phyloP scores from a whole-genome alignment of 2,329 filamentous ascomycete genomes.

The Xylaria sp. region DNA sequence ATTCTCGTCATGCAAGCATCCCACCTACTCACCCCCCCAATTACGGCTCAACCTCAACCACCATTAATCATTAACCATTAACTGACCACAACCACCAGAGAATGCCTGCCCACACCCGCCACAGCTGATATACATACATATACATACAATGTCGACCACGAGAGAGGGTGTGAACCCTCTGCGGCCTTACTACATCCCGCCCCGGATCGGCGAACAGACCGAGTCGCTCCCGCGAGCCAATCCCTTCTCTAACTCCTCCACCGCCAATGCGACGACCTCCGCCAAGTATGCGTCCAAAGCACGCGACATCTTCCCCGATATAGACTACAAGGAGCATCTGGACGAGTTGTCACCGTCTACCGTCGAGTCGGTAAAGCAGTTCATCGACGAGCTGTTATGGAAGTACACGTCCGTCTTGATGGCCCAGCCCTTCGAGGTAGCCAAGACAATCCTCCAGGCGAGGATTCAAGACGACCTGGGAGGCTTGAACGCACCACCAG shows the following conservation, averaged over 20 bases:
- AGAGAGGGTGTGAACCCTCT: conserved; percentile 66
- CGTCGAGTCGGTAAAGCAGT: conserved; percentile 76
- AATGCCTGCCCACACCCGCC: conserved; percentile 16
- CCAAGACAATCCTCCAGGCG: conserved; percentile 91
- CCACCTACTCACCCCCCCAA: conserved; percentile 4
- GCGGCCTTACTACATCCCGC: conserved; percentile 70
- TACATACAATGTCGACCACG: conserved; percentile 47
- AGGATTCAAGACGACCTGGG: conserved; percentile 65
- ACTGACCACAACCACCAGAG: conserved; percentile 13
- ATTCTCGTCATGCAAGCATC: conserved; percentile 34
- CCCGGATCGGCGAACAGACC: conserved; percentile 69
- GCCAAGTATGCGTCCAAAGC: conserved; percentile 69
- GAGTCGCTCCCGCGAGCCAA: conserved; percentile 53
- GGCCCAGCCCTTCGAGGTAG: conserved; percentile 96
- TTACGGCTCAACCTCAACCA: conserved; percentile 4
- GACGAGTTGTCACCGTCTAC: conserved; percentile 79
- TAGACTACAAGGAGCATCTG: conserved; percentile 91
- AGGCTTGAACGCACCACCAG: conserved; percentile 45
- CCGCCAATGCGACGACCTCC: conserved; percentile 52
- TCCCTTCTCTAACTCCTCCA: conserved; percentile 57
- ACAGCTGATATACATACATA: no score
- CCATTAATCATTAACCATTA: neutral
- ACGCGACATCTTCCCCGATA: conserved; percentile 85
- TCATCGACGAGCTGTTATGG: conserved; percentile 87
- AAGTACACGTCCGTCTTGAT: conserved; percentile 91